Evolutionary conservation across 2,329 filamentous ascomycete species (phyloP).

Genomic region (Hirsutella thompsonii): DNA sequence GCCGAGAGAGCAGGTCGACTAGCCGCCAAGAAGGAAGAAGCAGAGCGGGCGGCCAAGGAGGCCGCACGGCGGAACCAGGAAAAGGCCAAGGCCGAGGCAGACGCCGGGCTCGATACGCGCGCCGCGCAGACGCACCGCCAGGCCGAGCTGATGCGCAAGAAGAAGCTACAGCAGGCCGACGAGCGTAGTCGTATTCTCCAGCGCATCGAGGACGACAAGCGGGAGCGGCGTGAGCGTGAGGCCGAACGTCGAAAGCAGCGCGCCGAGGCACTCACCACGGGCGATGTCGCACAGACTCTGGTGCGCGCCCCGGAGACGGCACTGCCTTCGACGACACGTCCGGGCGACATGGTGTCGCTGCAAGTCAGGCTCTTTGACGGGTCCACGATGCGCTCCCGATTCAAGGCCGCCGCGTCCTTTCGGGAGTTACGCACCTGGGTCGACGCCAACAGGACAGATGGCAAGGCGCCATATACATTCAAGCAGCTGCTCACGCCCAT

Average conservation of each 20-base stretch:
- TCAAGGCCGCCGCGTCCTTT: conserved; percentile 52
- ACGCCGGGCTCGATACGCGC: conserved; percentile 17
- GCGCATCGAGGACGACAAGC: conserved; percentile 66
- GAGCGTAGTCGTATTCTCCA: conserved; percentile 61
- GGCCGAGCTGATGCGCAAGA: conserved; percentile 44
- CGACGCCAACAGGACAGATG: conserved; percentile 45
- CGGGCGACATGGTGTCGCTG: conserved; percentile 35
- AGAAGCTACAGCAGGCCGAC: conserved; percentile 50
- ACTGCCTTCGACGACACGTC: conserved; percentile 13
- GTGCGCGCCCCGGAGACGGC: conserved; percentile 19
- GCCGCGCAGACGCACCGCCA: conserved; percentile 28
- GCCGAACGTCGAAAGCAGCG: conserved; percentile 33
- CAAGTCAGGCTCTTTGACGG: conserved; percentile 80
- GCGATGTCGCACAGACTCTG: conserved; percentile 16
- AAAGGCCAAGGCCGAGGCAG: conserved; percentile 29
- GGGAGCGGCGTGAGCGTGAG: conserved; percentile 46
- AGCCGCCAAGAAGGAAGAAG: conserved; percentile 26
- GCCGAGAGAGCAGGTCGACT: conserved; percentile 36
- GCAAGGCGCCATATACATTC: conserved; percentile 61
- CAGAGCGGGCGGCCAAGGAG: too few species aligned
- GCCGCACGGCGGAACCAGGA: too few species aligned
- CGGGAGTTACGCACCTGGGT: conserved; percentile 66
- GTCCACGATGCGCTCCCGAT: conserved; percentile 60
- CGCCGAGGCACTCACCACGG: conserved; percentile 13
- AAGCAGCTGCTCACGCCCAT: conserved; percentile 70